These are phyloP conservation scores for Zelopaecilomyces penicillatus DNA, from an alignment of 2,329 filamentous ascomycete genomes.

Conservation along the genomic window DNA sequence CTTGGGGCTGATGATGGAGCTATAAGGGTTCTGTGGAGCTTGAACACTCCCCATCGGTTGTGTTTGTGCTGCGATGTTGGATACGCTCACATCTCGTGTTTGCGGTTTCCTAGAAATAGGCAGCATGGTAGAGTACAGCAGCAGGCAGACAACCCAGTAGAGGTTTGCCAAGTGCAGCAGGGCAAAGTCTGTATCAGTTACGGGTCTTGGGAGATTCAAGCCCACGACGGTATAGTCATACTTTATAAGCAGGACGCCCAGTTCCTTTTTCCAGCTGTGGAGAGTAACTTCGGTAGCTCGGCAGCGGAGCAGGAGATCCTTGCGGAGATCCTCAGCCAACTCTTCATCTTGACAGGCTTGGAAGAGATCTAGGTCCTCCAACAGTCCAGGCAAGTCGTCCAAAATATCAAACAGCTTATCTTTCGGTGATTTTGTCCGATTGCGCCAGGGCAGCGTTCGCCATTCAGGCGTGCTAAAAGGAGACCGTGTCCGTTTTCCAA, in stretches of 20 bases:
- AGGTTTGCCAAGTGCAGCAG: conserved; percentile 9
- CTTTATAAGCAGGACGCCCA: conserved; percentile 4
- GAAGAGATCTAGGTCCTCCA: conserved; percentile 20
- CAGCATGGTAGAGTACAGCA: conserved; percentile 4
- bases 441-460: conserved; percentile 24
- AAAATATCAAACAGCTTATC: conserved; percentile 24
- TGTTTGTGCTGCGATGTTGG: too few relatives aligned
- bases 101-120: too few relatives aligned
- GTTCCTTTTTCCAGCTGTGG: conserved; percentile 9
- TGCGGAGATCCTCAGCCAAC: conserved; percentile 5
- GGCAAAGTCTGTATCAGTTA: conserved; percentile 10
- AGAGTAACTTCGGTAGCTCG: conserved; percentile 5
- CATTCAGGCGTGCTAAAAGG: conserved; percentile 21
- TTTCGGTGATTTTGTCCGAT: conserved; percentile 18
- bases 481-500: conserved; percentile 13
- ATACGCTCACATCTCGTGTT: too few relatives aligned
- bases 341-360: conserved; percentile 6
- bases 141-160: conserved; percentile 10
- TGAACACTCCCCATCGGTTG: too few relatives aligned
- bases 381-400: conserved; percentile 19
- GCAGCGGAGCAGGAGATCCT: conserved; percentile 7
- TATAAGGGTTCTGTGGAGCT: too few relatives aligned
- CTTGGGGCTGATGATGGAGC: conserved; percentile 1
- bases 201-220: conserved; percentile 6
- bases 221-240: conserved; percentile 9